Percentiles rank a stretch among this genome's conserved stretches.
Conservation (phyloP, 768 basidiomycete species). For the Suillus ampliporus region DNA sequence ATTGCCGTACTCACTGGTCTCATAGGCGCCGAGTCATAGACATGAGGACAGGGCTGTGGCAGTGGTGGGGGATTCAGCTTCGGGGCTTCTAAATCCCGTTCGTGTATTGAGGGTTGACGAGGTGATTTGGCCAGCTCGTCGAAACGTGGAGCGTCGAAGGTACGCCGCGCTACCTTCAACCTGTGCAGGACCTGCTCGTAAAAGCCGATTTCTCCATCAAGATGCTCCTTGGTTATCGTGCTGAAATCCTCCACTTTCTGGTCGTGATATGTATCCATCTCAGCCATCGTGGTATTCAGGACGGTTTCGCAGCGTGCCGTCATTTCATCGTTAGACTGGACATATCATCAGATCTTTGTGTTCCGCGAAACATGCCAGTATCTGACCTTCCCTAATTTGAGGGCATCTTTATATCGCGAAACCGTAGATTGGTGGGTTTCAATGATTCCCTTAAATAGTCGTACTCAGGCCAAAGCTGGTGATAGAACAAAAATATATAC, state of each 20-base stretch:
- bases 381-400: slow-evolving; percentile 42
- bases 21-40: slow-evolving; percentile 78
- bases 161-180: slow-evolving; percentile 59
- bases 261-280: slow-evolving; percentile 80
- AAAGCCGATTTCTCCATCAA: slow-evolving; percentile 79
- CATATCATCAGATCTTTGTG: slow-evolving; percentile 8
- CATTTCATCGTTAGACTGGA: slow-evolving; percentile 65
- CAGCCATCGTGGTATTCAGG: slow-evolving; percentile 86
- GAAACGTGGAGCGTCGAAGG: slow-evolving; percentile 56
- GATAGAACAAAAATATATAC: slow-evolving; percentile 39
- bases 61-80: slow-evolving; percentile 50
- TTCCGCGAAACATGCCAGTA: neutral
- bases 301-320: slow-evolving; percentile 85
- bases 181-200: slow-evolving; percentile 74
- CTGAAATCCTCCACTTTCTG: slow-evolving; percentile 78
- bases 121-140: slow-evolving; percentile 53
- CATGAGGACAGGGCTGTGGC: slow-evolving; percentile 80
- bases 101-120: slow-evolving; percentile 74
- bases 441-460: slow-evolving; percentile 57
- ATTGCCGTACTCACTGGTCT: slow-evolving; percentile 76
- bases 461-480: neutral
- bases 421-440: slow-evolving; percentile 79
- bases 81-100: slow-evolving; percentile 70
- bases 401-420: slow-evolving; percentile 65
- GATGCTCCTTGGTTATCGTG: slow-evolving; percentile 62